Evolutionary conservation across 768 basidiomycete species (phyloP), one percentile per base, ranked within the genome.

Genomic region (Leccinum variicolor): DNA sequence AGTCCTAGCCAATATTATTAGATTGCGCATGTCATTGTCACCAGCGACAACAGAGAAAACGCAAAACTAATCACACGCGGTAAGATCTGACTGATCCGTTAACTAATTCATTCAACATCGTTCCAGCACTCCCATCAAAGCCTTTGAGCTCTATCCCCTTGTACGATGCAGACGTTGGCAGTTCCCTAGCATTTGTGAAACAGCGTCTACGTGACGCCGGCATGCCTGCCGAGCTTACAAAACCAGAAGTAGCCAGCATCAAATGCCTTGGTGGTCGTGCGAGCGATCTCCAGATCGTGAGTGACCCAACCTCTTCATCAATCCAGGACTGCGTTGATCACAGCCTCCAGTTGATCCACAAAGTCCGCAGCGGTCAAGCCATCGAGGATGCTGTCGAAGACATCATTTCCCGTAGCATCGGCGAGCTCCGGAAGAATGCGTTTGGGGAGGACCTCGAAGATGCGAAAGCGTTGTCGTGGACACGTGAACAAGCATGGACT

Each of bases 391-490:
- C 93, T 1, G 90, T 97, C 6, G 91, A 95, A 66, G 95, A 98
- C 66, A 92, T 98, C 64, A 84, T 97, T 58, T 73, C 74, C 21
- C 82, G 91, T 15, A 87, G 87, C 33, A 84, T 94, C 10, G 80
- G 84, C 33, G 94, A 97, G 69, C 75, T 98, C 51, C 79, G 90
- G 49, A 98, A 98, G 79, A 88, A 83, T 49, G 91, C 91, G 0
- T 99, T 98, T 68, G 96, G 94, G 0, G 94, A 97, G 62, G 95
- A 97, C 66, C 73, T 78, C 1, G 93, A 96, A 54, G 95, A 97
- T 65, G 89, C 89, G 3, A 94, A 93, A 73, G 77, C 68, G 48
- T 73, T 96, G 39, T 77, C 84, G 0, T 99, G 97, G 97, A 80
- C 86, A 5, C 79, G 87, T 48, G 88, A 92, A 59, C 94, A 98